phyloP scores from a whole-genome alignment of 2,329 filamentous ascomycete species.

The Ophiostoma sp. region DNA sequence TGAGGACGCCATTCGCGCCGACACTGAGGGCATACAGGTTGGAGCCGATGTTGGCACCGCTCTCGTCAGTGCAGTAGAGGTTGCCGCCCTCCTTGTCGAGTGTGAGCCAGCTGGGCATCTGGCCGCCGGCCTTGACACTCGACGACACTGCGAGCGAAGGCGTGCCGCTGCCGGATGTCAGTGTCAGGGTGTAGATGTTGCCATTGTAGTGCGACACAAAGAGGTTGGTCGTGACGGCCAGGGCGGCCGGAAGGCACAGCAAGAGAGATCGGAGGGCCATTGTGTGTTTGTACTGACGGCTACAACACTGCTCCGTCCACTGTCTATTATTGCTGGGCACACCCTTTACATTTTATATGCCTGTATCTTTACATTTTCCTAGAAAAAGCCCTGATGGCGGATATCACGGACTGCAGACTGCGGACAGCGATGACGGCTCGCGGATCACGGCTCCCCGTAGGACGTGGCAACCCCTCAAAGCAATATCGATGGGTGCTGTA shows the following conservation, averaged over 20 bases:
- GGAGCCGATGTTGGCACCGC: conserved; percentile 31
- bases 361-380: background rate
- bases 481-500: background rate
- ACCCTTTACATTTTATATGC: background rate
- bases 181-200: background rate
- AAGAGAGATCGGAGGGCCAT: background rate
- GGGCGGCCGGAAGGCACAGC: background rate
- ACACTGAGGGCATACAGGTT: background rate
- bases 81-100: conserved; percentile 33
- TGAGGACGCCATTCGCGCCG: background rate
- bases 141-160: background rate
- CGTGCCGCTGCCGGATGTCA: background rate
- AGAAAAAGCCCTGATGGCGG: background rate
- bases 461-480: background rate
- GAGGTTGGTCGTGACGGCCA: background rate
- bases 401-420: background rate
- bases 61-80: conserved; percentile 39
- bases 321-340: background rate
- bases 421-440: background rate
- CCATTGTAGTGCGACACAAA: background rate
- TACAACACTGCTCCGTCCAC: no score
- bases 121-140: conserved; percentile 28
- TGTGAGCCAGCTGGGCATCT: conserved; percentile 38
- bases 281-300: background rate
- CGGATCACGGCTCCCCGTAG: background rate